Conservation (phyloP, 345 rosid species). For the Syzygium aqueum region DNA sequence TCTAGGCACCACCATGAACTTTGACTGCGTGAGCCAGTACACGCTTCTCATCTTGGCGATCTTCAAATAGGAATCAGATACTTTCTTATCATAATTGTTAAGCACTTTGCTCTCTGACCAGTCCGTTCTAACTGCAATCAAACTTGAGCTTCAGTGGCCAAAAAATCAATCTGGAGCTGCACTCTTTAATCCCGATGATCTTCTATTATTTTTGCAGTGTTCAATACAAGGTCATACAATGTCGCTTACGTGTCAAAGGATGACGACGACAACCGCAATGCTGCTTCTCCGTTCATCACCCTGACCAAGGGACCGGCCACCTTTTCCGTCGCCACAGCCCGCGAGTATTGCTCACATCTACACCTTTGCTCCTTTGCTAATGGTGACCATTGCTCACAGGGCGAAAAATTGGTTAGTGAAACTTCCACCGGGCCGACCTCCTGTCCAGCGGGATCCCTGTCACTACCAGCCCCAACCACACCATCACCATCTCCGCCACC, state of each 20-base stretch:
- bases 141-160: not conserved
- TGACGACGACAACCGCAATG: constrained; percentile 15
- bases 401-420: constrained; percentile 17
- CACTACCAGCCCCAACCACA: not conserved
- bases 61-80: accelerated
- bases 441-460: not conserved
- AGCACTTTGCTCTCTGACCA: not conserved
- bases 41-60: not conserved
- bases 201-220: constrained; percentile 6
- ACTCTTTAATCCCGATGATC: not conserved
- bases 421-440: not conserved
- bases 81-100: not conserved
- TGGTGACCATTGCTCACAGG: constrained; percentile 13
- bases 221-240: constrained; percentile 22
- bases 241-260: constrained; percentile 24
- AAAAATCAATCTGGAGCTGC: not conserved
- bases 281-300: not conserved
- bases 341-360: constrained; percentile 29
- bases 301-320: constrained; percentile 10
- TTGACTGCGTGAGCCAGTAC: accelerated
- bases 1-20: not conserved
- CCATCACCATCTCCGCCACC: not conserved
- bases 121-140: not conserved
- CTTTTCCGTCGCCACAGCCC: constrained; percentile 11
- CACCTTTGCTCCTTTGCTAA: not conserved